Conservation (phyloP, 257 asterid genomes). For the Cordia subcordata region DNA sequence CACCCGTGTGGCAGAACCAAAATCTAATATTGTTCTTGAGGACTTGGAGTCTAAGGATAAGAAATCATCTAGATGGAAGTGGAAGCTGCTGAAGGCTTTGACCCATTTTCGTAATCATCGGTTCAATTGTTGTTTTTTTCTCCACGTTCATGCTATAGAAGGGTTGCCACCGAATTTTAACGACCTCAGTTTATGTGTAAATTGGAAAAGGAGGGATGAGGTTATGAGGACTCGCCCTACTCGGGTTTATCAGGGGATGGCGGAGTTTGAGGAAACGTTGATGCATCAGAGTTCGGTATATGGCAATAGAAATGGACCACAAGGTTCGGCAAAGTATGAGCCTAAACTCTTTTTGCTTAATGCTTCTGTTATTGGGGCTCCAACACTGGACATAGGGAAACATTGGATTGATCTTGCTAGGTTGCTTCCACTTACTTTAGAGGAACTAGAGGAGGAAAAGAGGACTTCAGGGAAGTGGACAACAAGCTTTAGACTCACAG, state of each 20-base stretch:
- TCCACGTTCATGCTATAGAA: slow-evolving; percentile 66
- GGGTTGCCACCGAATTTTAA: slow-evolving; percentile 62
- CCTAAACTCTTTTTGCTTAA: slow-evolving; percentile 59
- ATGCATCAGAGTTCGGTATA: slow-evolving; percentile 51
- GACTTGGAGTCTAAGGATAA: slow-evolving; percentile 41
- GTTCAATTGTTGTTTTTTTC: slow-evolving; percentile 65
- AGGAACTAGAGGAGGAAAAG: slow-evolving; percentile 58
- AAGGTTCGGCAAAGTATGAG: slow-evolving; percentile 51
- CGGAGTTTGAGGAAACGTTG: slow-evolving; percentile 79
- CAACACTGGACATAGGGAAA: slow-evolving; percentile 60
- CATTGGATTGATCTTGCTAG: slow-evolving; percentile 79
- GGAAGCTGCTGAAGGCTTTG: slow-evolving; percentile 78
- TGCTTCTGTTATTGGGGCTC: slow-evolving; percentile 53
- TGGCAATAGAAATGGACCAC: slow-evolving; percentile 52
- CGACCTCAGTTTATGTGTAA: slow-evolving; percentile 49
- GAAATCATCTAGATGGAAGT: slow-evolving; percentile 71
- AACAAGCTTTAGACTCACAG: slow-evolving; percentile 76
- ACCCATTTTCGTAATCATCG: slow-evolving; percentile 46
- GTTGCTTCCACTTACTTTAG: slow-evolving; percentile 75
- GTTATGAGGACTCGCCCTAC: slow-evolving; percentile 48
- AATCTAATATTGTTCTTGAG: slow-evolving; percentile 13
- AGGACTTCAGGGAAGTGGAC: slow-evolving; percentile 75
- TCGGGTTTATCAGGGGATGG: slow-evolving; percentile 44
- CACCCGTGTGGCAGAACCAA: neutral
- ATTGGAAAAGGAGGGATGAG: slow-evolving; percentile 59